phyloP scores from a whole-genome alignment of 2,329 filamentous ascomycete species.

The Alternaria infectoria region DNA sequence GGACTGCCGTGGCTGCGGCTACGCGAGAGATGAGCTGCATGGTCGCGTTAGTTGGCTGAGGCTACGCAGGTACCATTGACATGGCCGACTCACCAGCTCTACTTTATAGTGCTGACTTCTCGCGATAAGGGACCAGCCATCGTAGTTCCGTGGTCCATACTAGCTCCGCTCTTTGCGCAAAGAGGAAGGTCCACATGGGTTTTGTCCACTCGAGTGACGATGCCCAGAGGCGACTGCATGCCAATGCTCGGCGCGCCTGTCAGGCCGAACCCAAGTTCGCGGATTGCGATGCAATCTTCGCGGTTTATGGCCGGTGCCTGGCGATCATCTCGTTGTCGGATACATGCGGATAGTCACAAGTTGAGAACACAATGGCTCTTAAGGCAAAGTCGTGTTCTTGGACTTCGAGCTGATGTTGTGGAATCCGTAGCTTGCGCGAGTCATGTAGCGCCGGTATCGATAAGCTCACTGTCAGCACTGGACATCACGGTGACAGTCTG shows the following conservation, averaged over 20 bases:
- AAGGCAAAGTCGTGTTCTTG: not conserved
- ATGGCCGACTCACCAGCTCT: not conserved
- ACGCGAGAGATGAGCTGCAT: slow-evolving; percentile 36
- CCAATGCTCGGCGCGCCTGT: slow-evolving; percentile 3
- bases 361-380: not conserved
- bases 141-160: not conserved
- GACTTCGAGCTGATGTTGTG: not conserved
- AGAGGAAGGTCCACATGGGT: slow-evolving; percentile 37
- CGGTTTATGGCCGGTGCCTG: not conserved
- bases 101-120: slow-evolving; percentile 16
- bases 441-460: slow-evolving; percentile 2
- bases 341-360: not conserved
- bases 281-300: not conserved
- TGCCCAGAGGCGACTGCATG: slow-evolving; percentile 30
- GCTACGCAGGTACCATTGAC: not conserved
- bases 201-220: slow-evolving; percentile 30
- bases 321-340: not conserved
- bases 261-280: not conserved
- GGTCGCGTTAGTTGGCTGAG: slow-evolving; percentile 3
- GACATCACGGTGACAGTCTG: not conserved
- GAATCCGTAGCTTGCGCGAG: not conserved
- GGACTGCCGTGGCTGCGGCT: slow-evolving; percentile 21
- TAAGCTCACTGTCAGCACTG: not conserved
- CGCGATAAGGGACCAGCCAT: slow-evolving; percentile 23
- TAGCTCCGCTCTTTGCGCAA: slow-evolving; percentile 24